Percentiles rank a stretch among this genome's conserved stretches.
These are phyloP conservation scores for Venturia oleaginea DNA, from an alignment of 2,329 filamentous ascomycete species.

Conservation along the genomic window DNA sequence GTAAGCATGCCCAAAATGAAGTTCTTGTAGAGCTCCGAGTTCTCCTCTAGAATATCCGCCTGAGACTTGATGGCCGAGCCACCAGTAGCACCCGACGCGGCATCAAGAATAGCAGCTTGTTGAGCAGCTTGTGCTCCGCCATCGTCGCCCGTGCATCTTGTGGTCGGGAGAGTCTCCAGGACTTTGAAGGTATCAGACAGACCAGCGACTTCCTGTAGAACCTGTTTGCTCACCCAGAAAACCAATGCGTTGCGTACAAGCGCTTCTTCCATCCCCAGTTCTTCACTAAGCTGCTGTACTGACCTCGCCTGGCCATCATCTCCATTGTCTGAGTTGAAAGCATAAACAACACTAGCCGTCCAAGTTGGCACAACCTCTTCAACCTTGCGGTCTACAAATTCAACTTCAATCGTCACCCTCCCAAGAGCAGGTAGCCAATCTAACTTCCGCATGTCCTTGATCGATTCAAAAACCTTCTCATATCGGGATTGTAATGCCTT, in stretches of 20 bases:
- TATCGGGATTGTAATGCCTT: constrained; percentile 58
- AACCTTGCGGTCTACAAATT: constrained; percentile 71
- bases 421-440: constrained; percentile 82
- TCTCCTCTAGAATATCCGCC: constrained; percentile 55
- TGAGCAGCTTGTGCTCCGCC: constrained; percentile 28
- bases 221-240: constrained; percentile 63
- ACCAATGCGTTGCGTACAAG: constrained; percentile 57
- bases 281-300: constrained; percentile 37
- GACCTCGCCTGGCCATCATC: constrained; percentile 28
- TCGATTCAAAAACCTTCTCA: constrained; percentile 62
- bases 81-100: constrained; percentile 24
- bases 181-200: constrained; percentile 50
- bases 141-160: neutral
- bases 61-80: constrained; percentile 42
- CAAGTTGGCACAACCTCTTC: constrained; percentile 68
- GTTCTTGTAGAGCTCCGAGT: constrained; percentile 71
- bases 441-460: constrained; percentile 78
- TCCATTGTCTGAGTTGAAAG: constrained; percentile 47
- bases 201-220: constrained; percentile 49
- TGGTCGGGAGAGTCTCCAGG: constrained; percentile 41
- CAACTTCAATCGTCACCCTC: constrained; percentile 68
- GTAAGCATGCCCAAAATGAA: constrained; percentile 95
- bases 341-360: constrained; percentile 80
- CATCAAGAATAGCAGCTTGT: constrained; percentile 22
- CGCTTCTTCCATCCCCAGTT: constrained; percentile 64